Conservation (phyloP, 768 basidiomycete genomes). For the Tulasnella sp. region DNA sequence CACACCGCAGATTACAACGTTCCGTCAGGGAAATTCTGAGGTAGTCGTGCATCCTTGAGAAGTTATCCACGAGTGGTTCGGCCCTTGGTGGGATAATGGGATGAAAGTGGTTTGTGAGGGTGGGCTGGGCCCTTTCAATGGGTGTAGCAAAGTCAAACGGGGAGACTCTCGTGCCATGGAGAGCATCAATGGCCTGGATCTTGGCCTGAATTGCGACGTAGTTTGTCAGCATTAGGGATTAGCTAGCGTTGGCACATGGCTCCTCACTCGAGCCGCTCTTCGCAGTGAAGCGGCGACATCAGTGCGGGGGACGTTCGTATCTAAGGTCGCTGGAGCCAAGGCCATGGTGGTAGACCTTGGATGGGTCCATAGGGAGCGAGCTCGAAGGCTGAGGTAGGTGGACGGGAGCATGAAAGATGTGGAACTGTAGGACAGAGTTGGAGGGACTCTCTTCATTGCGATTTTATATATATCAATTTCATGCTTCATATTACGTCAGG, state of each 20-base stretch:
- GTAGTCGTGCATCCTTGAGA: slow-evolving; percentile 70
- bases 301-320: background rate
- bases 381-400: background rate
- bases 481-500: background rate
- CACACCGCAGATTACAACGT: slow-evolving; percentile 82
- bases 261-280: background rate
- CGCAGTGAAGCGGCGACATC: background rate
- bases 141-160: background rate
- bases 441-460: background rate
- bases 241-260: background rate
- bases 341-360: background rate
- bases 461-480: background rate
- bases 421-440: background rate
- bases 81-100: background rate
- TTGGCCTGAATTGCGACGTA: background rate
- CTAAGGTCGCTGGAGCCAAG: background rate
- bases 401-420: background rate
- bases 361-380: background rate
- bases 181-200: background rate
- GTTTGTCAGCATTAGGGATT: background rate
- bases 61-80: slow-evolving; percentile 54
- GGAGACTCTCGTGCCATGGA: background rate
- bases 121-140: background rate
- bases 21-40: slow-evolving; percentile 86
- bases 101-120: background rate